Evolutionary conservation across 2,329 filamentous ascomycete species (phyloP).

Genomic region (Ophiosphaerella herpotricha): DNA sequence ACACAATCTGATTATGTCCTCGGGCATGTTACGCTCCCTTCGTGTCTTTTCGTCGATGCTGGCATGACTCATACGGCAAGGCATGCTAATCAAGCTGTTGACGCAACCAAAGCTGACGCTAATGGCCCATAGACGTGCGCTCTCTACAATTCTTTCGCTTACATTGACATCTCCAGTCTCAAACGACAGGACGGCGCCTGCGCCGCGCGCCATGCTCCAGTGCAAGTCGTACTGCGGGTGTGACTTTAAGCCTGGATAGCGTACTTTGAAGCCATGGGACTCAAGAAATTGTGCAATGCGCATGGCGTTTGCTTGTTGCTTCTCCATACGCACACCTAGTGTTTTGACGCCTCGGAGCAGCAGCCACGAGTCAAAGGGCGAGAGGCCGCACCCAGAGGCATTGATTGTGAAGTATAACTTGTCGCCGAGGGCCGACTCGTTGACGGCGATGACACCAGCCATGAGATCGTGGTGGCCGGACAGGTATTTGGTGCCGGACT

Average conservation of each 20-base stretch:
- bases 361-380: conserved; percentile 94
- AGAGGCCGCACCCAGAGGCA: conserved; percentile 88
- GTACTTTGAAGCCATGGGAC: conserved; percentile 86
- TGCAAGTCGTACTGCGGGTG: conserved; percentile 97
- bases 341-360: conserved; percentile 96
- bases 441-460: conserved; percentile 94
- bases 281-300: conserved; percentile 92
- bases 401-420: conserved; percentile 98
- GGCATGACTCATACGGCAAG: conserved; percentile 98
- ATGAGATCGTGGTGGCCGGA: conserved; percentile 99
- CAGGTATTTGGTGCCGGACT: conserved; percentile 96
- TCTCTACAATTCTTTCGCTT: conserved; percentile 92
- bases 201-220: conserved; percentile 91
- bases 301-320: conserved; percentile 92
- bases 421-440: conserved; percentile 79
- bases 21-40: conserved; percentile 73
- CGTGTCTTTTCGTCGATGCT: conserved; percentile 96
- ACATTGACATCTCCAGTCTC: conserved; percentile 86
- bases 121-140: conserved; percentile 88
- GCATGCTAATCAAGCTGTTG: conserved; percentile 98
- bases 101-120: conserved; percentile 98
- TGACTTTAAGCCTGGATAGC: conserved; percentile 90
- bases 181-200: conserved; percentile 92
- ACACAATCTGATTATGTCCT: conserved; percentile 93
- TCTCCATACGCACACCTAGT: conserved; percentile 96